Evolutionary conservation across 2,329 filamentous ascomycete genomes (phyloP).

Genomic region (Botrytis pseudocinerea): DNA sequence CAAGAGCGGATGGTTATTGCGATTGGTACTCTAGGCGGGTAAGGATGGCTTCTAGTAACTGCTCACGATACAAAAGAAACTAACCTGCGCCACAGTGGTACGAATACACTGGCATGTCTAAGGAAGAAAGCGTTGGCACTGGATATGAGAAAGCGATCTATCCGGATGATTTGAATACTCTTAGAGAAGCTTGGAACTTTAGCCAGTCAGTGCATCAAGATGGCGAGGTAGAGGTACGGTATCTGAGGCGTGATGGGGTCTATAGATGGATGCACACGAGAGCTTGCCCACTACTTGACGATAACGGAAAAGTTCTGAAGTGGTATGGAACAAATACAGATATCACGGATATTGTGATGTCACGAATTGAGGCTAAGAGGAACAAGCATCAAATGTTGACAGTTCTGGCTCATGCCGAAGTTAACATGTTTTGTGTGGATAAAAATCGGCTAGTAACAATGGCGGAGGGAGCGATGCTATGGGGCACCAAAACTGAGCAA

Average conservation of each 20-base stretch:
- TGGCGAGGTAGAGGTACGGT: conserved; percentile 31
- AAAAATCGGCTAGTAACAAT: conserved; percentile 28
- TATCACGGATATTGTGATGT: conserved; percentile 34
- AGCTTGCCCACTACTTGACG: conserved; percentile 27
- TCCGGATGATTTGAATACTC: conserved; percentile 27
- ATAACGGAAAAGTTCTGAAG: conserved; percentile 29
- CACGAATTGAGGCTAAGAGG: conserved; percentile 32
- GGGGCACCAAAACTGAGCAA: conserved; percentile 18
- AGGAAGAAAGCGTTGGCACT: conserved; percentile 26
- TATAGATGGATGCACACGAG: conserved; percentile 36
- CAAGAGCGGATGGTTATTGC: conserved; percentile 25
- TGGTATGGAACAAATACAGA: conserved; percentile 37
- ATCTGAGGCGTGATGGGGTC: conserved; percentile 32
- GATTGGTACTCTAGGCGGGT: conserved; percentile 35
- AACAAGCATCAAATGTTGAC: conserved; percentile 33
- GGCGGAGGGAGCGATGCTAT: conserved; percentile 32
- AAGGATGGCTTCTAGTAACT: background rate
- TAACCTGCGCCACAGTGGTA: conserved; percentile 32
- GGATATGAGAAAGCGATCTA: conserved; percentile 28
- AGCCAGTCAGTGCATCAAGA: conserved; percentile 19
- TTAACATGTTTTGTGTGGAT: conserved; percentile 33
- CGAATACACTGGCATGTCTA: conserved; percentile 32
- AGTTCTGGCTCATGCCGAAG: conserved; percentile 34
- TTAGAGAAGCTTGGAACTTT: conserved; percentile 26
- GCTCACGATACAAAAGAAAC: background rate